Evolutionary conservation across 495 filamentous ascomycete genomes (phyloP), one percentile per base, ranked within the genome.

Genomic region (Daldinia concentrica): DNA sequence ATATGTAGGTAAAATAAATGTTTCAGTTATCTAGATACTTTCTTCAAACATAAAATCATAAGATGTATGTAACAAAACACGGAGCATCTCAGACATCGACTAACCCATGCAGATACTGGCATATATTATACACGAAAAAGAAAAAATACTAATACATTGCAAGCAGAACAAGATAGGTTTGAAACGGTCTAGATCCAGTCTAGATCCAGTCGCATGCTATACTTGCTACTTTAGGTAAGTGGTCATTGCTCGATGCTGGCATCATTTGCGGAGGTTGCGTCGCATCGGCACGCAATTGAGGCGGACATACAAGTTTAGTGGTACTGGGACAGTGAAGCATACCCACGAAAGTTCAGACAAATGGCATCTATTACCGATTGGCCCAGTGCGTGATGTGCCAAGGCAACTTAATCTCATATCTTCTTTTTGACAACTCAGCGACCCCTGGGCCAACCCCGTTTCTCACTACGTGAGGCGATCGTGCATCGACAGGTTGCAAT

Each of bases 161-260:
- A 30, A 36, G 34, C 9, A 30, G 34, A 14, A 36, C 34, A 37
- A 24, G 41, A 32, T 58, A 45, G 14, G 32, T 56, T 65, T 54
- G 50, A 73, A 73, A 69, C 70, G 39, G 56, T 62, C 57, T 54
- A 58, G 45, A 62, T 68, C 70, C 57, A 55, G 56, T 62, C 57
- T 54, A 58, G 45, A 62, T 68, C 70, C 57, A 55, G 39, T 65
- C 65, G 66, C 62, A 73, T 73, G 65, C 24, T 48, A 58, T 69
- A 45, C 48, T 61, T 73, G 24, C 71, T 63, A 3, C 43, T 66
- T 73, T 59, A 55, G 62, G 71, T 66, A 73, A 58, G 71, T 73
- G 56, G 56, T 69, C 56, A n/a, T 1, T 61, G 37, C 32, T 26
- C 37, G 41, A 22, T 48, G 26, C 48, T 54, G 45, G 29, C 43